Percentiles rank a stretch among this genome's conserved stretches.
Evolutionary conservation across 1,284 basidiomycete genomes (phyloP).

Genomic region (Cutaneotrichosporon cavernicola): DNA sequence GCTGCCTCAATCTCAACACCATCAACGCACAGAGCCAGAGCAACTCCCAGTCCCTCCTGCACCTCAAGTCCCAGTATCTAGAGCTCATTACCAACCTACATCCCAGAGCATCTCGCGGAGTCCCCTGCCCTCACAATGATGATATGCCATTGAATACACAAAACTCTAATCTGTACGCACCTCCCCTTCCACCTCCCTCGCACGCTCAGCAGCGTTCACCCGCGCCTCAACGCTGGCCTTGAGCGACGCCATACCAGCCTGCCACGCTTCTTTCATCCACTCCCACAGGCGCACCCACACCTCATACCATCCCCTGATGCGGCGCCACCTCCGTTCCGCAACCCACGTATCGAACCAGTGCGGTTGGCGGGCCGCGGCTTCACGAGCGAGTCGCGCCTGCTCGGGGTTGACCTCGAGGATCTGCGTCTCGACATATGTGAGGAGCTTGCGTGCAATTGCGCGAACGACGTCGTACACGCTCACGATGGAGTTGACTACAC

Average conservation of each 20-base stretch:
- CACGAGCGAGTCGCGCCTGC: conserved; percentile 19
- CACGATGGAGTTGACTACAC: conserved; percentile 39
- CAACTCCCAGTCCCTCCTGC: too few relatives aligned
- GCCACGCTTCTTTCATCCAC: conserved; percentile 5
- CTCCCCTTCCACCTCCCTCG: background rate
- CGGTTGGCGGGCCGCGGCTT: conserved; percentile 14
- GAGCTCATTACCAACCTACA: too few relatives aligned
- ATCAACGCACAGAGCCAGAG: too few relatives aligned
- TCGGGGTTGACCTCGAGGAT: conserved; percentile 46
- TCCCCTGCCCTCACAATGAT: too few relatives aligned
- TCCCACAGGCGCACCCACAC: conserved; percentile 11
- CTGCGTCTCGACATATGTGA: conserved; percentile 46
- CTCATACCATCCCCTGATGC: conserved; percentile 22
- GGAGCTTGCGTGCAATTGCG: conserved; percentile 27
- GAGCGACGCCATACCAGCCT: background rate
- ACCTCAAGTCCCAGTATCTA: too few relatives aligned
- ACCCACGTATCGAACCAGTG: conserved; percentile 20
- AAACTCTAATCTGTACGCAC: background rate
- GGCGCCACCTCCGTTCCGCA: conserved; percentile 22
- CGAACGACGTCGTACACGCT: conserved; percentile 37
- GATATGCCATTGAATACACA: too few relatives aligned
- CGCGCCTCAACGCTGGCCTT: background rate
- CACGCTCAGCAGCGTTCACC: background rate
- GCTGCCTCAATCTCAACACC: too few relatives aligned
- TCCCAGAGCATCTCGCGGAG: too few relatives aligned